These are phyloP conservation scores for Erodium maritimum DNA, from an alignment of 345 rosid species.

Conservation along the genomic window DNA sequence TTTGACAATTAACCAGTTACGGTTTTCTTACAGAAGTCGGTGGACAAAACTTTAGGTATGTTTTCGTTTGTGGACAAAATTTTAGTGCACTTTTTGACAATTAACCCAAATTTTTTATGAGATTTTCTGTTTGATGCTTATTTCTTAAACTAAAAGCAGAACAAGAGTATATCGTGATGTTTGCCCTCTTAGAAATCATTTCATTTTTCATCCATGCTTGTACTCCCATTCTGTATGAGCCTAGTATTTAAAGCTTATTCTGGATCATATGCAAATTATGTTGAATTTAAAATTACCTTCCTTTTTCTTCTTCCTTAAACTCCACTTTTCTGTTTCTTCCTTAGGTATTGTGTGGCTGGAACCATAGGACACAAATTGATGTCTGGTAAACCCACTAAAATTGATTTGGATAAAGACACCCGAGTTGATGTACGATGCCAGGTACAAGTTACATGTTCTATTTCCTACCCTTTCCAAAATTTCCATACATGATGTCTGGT, in stretches of 20 bases:
- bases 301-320: neutral
- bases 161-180: neutral
- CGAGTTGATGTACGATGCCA: slow-evolving; percentile 86
- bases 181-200: neutral
- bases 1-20: no score
- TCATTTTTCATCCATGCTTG: neutral
- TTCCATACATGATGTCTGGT: slow-evolving; percentile 89
- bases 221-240: neutral
- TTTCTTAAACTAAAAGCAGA: no score
- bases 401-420: slow-evolving; percentile 70
- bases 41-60: no score
- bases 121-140: neutral
- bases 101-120: neutral
- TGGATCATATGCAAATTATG: neutral
- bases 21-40: no score
- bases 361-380: slow-evolving; percentile 78
- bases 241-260: neutral
- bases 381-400: slow-evolving; percentile 79
- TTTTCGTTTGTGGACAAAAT: no score
- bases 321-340: neutral
- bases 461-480: neutral
- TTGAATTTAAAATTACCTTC: neutral
- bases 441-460: slow-evolving; percentile 29
- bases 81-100: no score
- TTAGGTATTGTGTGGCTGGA: slow-evolving; percentile 90